phyloP scores from a whole-genome alignment of 257 asterid genomes.

The Echites panduratus region DNA sequence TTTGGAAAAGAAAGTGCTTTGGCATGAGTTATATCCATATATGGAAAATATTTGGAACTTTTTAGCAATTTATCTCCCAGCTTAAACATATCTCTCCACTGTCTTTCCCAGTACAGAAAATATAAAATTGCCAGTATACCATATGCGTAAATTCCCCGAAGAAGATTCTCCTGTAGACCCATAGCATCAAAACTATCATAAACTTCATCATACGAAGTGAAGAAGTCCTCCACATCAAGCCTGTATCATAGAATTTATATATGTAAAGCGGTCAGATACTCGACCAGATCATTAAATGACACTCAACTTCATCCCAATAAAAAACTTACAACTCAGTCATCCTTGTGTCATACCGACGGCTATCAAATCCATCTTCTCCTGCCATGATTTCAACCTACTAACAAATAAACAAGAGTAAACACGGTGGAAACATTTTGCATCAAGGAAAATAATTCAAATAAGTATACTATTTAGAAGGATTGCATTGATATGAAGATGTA shows the following conservation, averaged over 20 bases:
- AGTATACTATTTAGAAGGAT: not conserved
- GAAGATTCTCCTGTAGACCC: constrained; percentile 36
- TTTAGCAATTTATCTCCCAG: not conserved
- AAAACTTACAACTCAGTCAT: constrained; percentile 58
- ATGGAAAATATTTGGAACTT: not conserved
- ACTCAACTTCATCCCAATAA: not conserved
- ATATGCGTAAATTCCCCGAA: constrained; percentile 34
- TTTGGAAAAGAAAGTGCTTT: not conserved
- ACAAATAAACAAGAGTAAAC: constrained; percentile 8
- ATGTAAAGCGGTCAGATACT: no score
- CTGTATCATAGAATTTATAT: constrained; percentile 18
- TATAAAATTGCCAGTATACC: constrained; percentile 17
- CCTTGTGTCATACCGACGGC: constrained; percentile 52
- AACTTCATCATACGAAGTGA: constrained; percentile 37
- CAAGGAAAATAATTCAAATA: not conserved
- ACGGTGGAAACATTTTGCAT: not conserved
- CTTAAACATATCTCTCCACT: not conserved
- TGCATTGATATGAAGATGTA: constrained; percentile 13
- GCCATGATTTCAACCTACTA: constrained; percentile 49
- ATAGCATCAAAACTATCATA: constrained; percentile 34
- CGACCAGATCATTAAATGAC: not conserved
- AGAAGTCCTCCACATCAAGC: constrained; percentile 32
- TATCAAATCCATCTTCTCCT: constrained; percentile 70
- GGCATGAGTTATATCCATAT: not conserved
- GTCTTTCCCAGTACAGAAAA: not conserved